Conservation (phyloP, 2,329 filamentous ascomycete genomes). For the Atkinsonella texensis region DNA sequence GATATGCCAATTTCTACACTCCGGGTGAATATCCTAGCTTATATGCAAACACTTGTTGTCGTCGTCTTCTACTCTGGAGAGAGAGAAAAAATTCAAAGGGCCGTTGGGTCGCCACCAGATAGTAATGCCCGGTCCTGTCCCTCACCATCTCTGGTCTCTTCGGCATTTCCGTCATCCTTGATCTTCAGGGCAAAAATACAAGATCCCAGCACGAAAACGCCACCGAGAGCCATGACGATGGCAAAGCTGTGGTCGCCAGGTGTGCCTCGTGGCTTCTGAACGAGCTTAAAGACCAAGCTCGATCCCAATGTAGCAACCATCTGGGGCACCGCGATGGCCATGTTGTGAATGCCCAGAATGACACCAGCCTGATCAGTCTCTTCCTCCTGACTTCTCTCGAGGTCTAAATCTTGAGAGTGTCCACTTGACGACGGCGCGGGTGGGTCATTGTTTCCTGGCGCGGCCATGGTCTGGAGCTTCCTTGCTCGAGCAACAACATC, state of each 20-base stretch:
- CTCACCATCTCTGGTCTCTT: constrained; percentile 28
- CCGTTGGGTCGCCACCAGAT: neutral
- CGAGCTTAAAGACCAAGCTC: constrained; percentile 68
- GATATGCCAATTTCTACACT: neutral
- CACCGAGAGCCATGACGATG: constrained; percentile 77
- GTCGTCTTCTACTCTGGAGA: neutral
- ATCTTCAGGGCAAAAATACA: constrained; percentile 61
- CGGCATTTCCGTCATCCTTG: constrained; percentile 41
- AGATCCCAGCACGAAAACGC: constrained; percentile 63
- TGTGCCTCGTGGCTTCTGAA: constrained; percentile 77
- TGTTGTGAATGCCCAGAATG: constrained; percentile 90
- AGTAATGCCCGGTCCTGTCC: constrained; percentile 13
- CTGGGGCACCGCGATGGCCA: constrained; percentile 83
- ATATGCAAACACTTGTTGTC: neutral
- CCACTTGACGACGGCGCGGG: constrained; percentile 3
- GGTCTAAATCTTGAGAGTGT: constrained; percentile 11
- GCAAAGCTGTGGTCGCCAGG: constrained; percentile 80
- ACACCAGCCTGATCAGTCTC: constrained; percentile 71
- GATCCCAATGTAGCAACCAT: constrained; percentile 80
- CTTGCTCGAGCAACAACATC: constrained; percentile 45
- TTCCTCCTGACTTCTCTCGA: constrained; percentile 30
- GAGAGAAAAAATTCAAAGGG: too few relatives aligned
- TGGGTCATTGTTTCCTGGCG: constrained; percentile 4
- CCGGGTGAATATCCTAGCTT: neutral
- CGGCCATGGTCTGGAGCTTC: constrained; percentile 14